Evolutionary conservation across 1,284 basidiomycete species (phyloP).

Genomic region (Trametes versicolor): DNA sequence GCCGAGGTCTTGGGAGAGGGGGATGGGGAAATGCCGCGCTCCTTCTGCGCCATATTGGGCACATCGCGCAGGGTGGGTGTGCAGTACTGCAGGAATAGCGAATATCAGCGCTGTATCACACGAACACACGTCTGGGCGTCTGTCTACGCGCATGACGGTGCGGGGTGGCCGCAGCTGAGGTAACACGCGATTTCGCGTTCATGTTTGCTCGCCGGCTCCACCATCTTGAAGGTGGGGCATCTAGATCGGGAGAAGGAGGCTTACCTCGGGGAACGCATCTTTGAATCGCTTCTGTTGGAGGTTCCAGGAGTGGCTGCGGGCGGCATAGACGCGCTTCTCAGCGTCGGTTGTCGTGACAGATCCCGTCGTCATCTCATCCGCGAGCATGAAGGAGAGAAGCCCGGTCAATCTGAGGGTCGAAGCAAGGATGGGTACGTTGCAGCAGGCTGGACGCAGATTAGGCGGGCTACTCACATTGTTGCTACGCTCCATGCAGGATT

Average conservation of each 20-base stretch:
- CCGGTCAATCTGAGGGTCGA: conserved; percentile 82
- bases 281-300: conserved; percentile 81
- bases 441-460: neutral
- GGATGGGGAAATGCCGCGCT: conserved; percentile 61
- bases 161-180: conserved; percentile 16
- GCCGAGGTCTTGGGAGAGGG: conserved; percentile 32
- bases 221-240: conserved; percentile 1
- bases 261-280: conserved; percentile 87
- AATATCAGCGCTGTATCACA: neutral
- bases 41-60: conserved; percentile 89
- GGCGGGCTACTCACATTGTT: conserved; percentile 74
- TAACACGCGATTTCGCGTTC: conserved; percentile 16
- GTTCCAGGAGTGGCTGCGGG: conserved; percentile 89
- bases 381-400: conserved; percentile 94
- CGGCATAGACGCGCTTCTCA: conserved; percentile 83
- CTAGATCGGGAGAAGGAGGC: conserved; percentile 41
- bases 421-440: conserved; percentile 1
- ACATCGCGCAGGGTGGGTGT: conserved; percentile 71
- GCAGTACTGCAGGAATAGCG: conserved; percentile 64
- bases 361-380: conserved; percentile 96
- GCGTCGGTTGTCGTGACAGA: conserved; percentile 84
- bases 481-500: conserved; percentile 95
- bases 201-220: neutral
- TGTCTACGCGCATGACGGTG: conserved; percentile 5
- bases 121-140: neutral